Evolutionary conservation across 805 yeast species (phyloP), one percentile per base, ranked within the genome.

Genomic region (Saturnispora bothae): DNA sequence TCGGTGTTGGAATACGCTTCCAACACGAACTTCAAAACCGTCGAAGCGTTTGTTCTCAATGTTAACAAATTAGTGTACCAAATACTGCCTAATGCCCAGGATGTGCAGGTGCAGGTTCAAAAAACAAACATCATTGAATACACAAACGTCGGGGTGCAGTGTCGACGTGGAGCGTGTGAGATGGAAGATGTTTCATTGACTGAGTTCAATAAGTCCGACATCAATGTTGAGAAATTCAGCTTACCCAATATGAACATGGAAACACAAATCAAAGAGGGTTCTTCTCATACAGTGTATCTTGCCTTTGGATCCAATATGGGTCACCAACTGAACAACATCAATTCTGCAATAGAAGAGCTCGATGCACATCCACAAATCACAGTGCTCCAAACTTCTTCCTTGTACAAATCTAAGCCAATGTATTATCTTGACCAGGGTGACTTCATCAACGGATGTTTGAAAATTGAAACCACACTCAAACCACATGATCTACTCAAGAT

Each of bases 301-400:
- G 95, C 96, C 0, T 82, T 92, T 62, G 99, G 99, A 0, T 76
- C 95, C 7, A 92, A 92, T 50, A 60, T 71, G 28, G 97, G 96
- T 1, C 67, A 82, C 45, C 79, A 78, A 34, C 51, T 83, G 7
- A 54, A 52, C 2, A 81, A 84, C 51, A 79, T 92, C 31, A 43
- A 57, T 7, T 47, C 47, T 13, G 80, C 96, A 0, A 54, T 83
- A 5, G 56, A 57, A 0, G 62, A 68, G 33, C 59, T 83, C 13
- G 52, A 54, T 0, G n/a, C 32, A 4, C 42, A 46, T 36, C 19
- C 27, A 3, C 46, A 59, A 14, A 64, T 83, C 15, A 47, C 57
- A 10, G 70, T 92, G 0, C 42, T 66, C 3, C 64, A 70, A 3
- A 72, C 89, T 0, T 88, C 97, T 0, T 74, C 94, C 0, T 60